Evolutionary conservation across 345 rosid species (phyloP).

Genomic region (Eucalyptus cloeziana): DNA sequence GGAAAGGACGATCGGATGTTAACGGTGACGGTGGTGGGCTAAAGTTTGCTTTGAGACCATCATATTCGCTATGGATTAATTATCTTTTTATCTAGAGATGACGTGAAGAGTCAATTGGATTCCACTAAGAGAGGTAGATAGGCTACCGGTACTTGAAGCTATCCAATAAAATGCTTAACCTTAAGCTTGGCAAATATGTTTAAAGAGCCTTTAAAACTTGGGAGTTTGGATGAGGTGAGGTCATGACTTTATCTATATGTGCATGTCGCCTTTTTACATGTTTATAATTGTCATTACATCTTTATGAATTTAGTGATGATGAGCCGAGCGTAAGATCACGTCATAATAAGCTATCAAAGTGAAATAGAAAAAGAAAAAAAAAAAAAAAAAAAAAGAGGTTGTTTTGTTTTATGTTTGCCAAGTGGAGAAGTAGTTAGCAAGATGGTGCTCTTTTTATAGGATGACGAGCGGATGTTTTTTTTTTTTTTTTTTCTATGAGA

Average conservation of each 20-base stretch:
- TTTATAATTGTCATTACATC: background rate
- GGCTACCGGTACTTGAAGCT: background rate
- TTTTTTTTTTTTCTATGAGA: background rate
- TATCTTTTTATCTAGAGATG: background rate
- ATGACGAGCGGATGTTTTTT: background rate
- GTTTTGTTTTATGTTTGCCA: background rate
- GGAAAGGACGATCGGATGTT: background rate
- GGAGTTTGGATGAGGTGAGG: background rate
- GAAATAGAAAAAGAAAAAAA: background rate
- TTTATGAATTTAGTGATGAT: background rate
- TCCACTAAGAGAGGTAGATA: background rate
- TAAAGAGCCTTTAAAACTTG: background rate
- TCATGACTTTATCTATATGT: background rate
- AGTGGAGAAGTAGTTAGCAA: background rate
- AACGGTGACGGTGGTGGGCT: background rate
- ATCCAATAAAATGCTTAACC: background rate
- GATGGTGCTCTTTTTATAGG: background rate
- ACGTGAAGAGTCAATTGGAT: background rate
- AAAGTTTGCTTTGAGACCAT: background rate
- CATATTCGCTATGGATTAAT: background rate
- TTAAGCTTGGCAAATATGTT: background rate
- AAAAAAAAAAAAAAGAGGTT: fast-evolving
- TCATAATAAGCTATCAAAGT: background rate
- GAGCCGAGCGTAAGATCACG: background rate
- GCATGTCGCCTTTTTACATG: background rate